A percentile compares a stretch with the other conserved stretches of the same genome.
phyloP scores from a whole-genome alignment of 257 asterid species.

The Gentiana macrophylla region DNA sequence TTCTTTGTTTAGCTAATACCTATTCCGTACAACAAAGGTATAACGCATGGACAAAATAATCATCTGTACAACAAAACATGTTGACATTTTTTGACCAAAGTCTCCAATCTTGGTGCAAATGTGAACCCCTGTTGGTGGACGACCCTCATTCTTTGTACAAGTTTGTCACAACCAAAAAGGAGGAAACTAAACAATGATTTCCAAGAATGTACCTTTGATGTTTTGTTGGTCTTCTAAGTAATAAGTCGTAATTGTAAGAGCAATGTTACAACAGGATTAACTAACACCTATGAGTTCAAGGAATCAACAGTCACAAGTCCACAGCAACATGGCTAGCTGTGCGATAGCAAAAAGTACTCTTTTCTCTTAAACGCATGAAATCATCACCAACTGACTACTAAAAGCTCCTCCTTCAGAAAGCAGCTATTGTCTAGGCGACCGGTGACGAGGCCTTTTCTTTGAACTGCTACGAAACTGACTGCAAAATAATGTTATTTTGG shows the following conservation, averaged over 20 bases:
- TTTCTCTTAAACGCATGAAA: slow-evolving; percentile 11
- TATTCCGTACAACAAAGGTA: neutral
- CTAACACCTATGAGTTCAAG: slow-evolving; percentile 14
- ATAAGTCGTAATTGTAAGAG: slow-evolving; percentile 15
- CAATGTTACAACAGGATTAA: slow-evolving; percentile 25
- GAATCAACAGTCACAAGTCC: slow-evolving; percentile 16
- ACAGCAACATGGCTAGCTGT: slow-evolving; percentile 19
- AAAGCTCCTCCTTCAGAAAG: slow-evolving; percentile 1
- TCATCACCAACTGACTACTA: slow-evolving; percentile 4
- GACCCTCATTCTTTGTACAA: slow-evolving; percentile 27
- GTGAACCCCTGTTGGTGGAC: neutral
- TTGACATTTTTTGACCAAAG: neutral
- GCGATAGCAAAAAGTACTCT: slow-evolving; percentile 12
- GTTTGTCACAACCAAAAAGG: slow-evolving; percentile 10
- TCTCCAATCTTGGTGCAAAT: neutral
- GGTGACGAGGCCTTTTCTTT: slow-evolving; percentile 48
- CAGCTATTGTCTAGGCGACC: slow-evolving; percentile 22
- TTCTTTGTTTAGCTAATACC: too few species aligned
- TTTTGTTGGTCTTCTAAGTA: slow-evolving; percentile 9
- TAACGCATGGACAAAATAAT: neutral
- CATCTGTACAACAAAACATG: slow-evolving; percentile 1
- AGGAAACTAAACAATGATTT: slow-evolving; percentile 5
- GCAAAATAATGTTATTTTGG: slow-evolving; percentile 13
- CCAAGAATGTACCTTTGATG: slow-evolving; percentile 3
- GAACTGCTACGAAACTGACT: slow-evolving; percentile 62